Evolutionary conservation across 208 protist species (phyloP).

Genomic region (Crithidia bombi): DNA sequence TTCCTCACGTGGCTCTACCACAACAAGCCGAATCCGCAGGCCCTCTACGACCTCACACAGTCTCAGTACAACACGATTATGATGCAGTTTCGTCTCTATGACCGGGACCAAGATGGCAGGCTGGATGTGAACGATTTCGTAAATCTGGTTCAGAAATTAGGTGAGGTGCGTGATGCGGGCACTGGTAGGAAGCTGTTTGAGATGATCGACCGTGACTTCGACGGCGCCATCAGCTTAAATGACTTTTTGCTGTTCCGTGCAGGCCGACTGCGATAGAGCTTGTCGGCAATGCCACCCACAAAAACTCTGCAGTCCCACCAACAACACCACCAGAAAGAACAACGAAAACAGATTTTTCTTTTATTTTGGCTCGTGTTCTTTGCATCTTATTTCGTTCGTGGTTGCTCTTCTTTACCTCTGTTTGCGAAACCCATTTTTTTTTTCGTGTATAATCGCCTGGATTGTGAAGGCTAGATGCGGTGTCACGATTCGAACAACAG

Average conservation of each 20-base stretch:
- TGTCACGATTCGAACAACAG: too few relatives aligned
- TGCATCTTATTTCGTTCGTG: too few relatives aligned
- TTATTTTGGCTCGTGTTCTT: too few relatives aligned
- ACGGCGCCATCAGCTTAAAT: conserved; percentile 68
- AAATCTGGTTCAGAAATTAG: conserved; percentile 44
- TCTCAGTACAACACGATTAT: conserved; percentile 86
- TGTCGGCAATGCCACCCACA: not conserved
- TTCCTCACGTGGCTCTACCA: conserved; percentile 77
- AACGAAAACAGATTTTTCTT: not conserved
- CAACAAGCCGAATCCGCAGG: conserved; percentile 76
- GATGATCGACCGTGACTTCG: conserved; percentile 53
- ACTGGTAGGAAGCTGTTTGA: conserved; percentile 53
- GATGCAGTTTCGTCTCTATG: conserved; percentile 87
- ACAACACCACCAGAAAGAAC: not conserved
- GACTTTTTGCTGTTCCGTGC: conserved; percentile 77
- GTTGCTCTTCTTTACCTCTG: too few relatives aligned
- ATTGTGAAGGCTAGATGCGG: too few relatives aligned
- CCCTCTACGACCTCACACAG: conserved; percentile 77
- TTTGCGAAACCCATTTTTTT: too few relatives aligned
- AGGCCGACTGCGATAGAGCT: conserved; percentile 14
- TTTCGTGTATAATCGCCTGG: too few relatives aligned
- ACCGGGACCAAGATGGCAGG: conserved; percentile 67
- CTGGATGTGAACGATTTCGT: conserved; percentile 70
- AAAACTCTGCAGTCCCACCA: not conserved
- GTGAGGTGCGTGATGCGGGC: conserved; percentile 46